Evolutionary conservation across 768 basidiomycete genomes (phyloP), one percentile per base, ranked within the genome.

Genomic region (Inosperma sp.): DNA sequence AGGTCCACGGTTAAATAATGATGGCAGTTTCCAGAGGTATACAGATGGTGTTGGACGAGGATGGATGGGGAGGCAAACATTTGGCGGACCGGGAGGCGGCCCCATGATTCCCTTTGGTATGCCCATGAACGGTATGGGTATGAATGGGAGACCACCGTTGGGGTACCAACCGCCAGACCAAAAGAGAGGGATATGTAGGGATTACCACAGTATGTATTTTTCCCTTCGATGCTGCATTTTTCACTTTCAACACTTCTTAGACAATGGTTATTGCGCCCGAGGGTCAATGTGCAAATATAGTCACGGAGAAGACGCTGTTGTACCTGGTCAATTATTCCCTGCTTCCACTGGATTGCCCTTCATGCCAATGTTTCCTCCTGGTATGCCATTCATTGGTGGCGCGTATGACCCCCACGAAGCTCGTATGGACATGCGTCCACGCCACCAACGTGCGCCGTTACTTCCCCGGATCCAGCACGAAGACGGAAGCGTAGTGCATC

Each of bases 231-330:
- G 2, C 17, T 25, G 13, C 17, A 42, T 25, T 34, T n/a, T 16
- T 23, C 13, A 19, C 41, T 51, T 7, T 21, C 30, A n/a, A 3
- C 16, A 2, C 21, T 41, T 51, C 19, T 57, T 34, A 97, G 94
- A 94, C 63, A 84, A 84, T 52, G 94, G 94, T 1, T 96, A 84
- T 69, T 98, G 94, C 59, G 81, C 88, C 33, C 82, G 93, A 26
- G 94, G 94, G 40, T 84, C 80, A 16, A 78, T 79, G 53, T 98
- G 94, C 76, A 93, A 91, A 63, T 97, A 82, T 68, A 92, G 88
- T 53, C 94, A 98, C 59, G 92, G 89, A 30, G 89, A 91, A 2
- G 90, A 94, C 62, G 88, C 90, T 25, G 82, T 89, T 43, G 72
- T 88, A 7, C 89, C 87, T 0, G 79, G 77, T 0, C 83, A 82